Percentiles rank a stretch among this genome's conserved stretches.
Conservation (phyloP, 2,329 filamentous ascomycete genomes). For the Penicillium psychrosexuale region DNA sequence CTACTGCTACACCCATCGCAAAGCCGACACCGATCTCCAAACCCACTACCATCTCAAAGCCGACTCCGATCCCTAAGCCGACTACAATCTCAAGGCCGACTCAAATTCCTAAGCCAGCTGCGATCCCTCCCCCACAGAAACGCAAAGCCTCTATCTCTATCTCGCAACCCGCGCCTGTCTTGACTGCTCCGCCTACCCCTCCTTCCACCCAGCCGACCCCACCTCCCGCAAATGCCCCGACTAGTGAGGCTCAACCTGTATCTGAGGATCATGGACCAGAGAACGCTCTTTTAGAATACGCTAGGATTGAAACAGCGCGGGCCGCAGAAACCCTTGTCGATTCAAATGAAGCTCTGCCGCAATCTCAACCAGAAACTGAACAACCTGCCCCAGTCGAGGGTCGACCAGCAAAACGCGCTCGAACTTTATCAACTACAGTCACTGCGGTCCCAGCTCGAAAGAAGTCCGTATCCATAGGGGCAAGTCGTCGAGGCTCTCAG, state of each 20-base stretch:
- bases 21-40: not conserved
- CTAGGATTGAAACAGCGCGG: slow-evolving; percentile 3
- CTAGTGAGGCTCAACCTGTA: slow-evolving; percentile 13
- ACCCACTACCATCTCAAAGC: not conserved
- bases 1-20: not conserved
- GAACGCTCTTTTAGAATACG: slow-evolving; percentile 2
- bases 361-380: not conserved
- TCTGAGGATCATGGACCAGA: slow-evolving; percentile 14
- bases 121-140: slow-evolving; percentile 28
- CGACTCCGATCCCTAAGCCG: not conserved
- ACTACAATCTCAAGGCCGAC: not conserved
- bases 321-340: slow-evolving; percentile 2
- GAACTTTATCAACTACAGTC: slow-evolving; percentile 14
- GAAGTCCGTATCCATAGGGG: slow-evolving; percentile 15
- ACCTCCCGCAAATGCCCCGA: slow-evolving; percentile 13
- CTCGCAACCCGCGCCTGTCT: slow-evolving; percentile 11
- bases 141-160: slow-evolving; percentile 29
- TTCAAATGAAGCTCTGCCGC: slow-evolving; percentile 6
- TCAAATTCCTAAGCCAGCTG: slow-evolving; percentile 9
- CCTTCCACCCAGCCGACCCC: slow-evolving; percentile 19
- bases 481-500: slow-evolving; percentile 17
- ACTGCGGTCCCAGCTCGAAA: slow-evolving; percentile 11
- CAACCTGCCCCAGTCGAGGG: slow-evolving; percentile 14
- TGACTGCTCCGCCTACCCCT: slow-evolving; percentile 7
- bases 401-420: slow-evolving; percentile 31